A percentile compares a stretch with the other conserved stretches of the same genome.
These are phyloP conservation scores for Floccularia luteovirens DNA, from an alignment of 768 basidiomycete species.

Conservation along the genomic window DNA sequence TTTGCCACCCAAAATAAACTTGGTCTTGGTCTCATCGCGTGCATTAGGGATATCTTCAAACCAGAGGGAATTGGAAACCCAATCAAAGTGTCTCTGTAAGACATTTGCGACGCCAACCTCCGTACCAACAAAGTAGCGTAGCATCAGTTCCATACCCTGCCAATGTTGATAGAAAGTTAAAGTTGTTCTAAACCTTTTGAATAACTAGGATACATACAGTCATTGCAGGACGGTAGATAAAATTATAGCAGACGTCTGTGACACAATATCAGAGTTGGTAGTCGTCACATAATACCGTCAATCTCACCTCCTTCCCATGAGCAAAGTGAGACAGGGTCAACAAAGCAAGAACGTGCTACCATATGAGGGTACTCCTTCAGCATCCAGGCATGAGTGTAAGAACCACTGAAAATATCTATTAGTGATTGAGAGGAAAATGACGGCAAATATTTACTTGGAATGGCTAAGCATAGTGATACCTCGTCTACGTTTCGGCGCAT, in stretches of 20 bases:
- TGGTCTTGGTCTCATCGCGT: constrained; percentile 51
- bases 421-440: constrained; percentile 1
- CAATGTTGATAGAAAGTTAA: constrained; percentile 2
- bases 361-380: constrained; percentile 71
- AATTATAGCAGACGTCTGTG: constrained; percentile 85
- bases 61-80: constrained; percentile 85
- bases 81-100: constrained; percentile 77
- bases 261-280: not conserved
- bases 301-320: constrained; percentile 87
- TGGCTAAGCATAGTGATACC: constrained; percentile 82
- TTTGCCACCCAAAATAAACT: constrained; percentile 77
- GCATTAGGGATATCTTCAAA: constrained; percentile 86
- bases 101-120: constrained; percentile 87
- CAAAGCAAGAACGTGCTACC: constrained; percentile 73
- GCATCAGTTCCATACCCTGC: constrained; percentile 70
- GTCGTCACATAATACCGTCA: not conserved
- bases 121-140: constrained; percentile 83
- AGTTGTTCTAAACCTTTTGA: not conserved
- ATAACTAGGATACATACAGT: constrained; percentile 36
- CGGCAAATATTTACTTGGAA: constrained; percentile 58
- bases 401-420: constrained; percentile 39
- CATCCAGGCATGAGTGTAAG: constrained; percentile 85
- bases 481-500: constrained; percentile 11
- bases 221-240: constrained; percentile 65
- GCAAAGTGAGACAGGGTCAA: constrained; percentile 88